These are phyloP conservation scores for Raphanus raphanistrum DNA, from an alignment of 345 rosid genomes.

Conservation along the genomic window DNA sequence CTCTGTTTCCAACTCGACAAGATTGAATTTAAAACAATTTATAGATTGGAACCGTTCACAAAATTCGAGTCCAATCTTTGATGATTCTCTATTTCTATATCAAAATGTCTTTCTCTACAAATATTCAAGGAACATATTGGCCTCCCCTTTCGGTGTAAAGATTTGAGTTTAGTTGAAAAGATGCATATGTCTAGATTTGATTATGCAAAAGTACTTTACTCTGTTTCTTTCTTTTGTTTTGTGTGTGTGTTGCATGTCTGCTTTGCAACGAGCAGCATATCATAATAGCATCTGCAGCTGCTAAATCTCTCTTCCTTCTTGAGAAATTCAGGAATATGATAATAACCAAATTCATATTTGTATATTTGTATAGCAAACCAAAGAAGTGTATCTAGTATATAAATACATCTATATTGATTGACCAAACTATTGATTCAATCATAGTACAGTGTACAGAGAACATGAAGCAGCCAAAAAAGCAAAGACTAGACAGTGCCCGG, in stretches of 20 bases:
- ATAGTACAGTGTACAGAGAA: conserved; percentile 25
- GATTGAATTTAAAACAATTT: not conserved
- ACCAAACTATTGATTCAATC: not conserved
- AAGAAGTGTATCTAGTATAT: not conserved
- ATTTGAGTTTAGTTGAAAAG: not conserved
- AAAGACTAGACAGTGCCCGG: conserved; percentile 35
- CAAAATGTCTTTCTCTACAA: no score
- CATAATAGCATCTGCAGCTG: not conserved
- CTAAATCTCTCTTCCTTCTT: not conserved
- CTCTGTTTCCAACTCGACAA: conserved; percentile 73
- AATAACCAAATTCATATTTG: not conserved
- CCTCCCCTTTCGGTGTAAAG: not conserved
- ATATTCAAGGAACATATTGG: no score
- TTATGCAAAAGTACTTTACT: not conserved
- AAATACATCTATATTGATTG: not conserved
- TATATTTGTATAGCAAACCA: not conserved
- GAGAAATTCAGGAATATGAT: not conserved
- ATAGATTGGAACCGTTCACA: not conserved
- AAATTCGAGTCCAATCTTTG: not conserved
- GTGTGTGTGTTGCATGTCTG: not conserved
- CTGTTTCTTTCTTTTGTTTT: not conserved
- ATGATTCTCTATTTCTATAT: no score
- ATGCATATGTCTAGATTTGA: not conserved
- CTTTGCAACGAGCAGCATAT: not conserved
- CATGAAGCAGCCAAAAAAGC: conserved; percentile 42